These are phyloP conservation scores for Venturia effusa DNA, from an alignment of 2,329 filamentous ascomycete species.

Conservation along the genomic window DNA sequence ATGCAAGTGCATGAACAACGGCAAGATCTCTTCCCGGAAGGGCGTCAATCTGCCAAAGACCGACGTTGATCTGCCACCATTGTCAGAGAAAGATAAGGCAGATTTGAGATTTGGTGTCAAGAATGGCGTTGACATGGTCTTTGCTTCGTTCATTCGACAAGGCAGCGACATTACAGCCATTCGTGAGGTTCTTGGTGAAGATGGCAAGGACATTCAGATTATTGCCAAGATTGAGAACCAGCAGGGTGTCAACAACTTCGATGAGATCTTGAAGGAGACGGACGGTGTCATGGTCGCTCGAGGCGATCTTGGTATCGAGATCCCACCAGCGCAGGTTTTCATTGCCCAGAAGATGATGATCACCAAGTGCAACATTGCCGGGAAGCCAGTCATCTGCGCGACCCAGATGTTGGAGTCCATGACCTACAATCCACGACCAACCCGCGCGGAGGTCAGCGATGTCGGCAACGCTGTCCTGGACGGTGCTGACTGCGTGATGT, in stretches of 20 bases:
- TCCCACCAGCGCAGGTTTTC: slow-evolving; percentile 96
- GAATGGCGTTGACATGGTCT: slow-evolving; percentile 98
- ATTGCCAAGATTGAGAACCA: slow-evolving; percentile 99
- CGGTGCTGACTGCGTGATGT: slow-evolving; percentile 98
- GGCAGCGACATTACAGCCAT: slow-evolving; percentile 90
- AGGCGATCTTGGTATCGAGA: slow-evolving; percentile 97
- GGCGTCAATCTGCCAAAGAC: slow-evolving; percentile 98
- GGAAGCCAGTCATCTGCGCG: slow-evolving; percentile 97
- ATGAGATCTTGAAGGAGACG: slow-evolving; percentile 88
- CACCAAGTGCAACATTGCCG: slow-evolving; percentile 98
- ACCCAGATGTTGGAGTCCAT: slow-evolving; percentile 99
- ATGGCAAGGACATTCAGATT: slow-evolving; percentile 95
- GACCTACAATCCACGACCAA: slow-evolving; percentile 99
- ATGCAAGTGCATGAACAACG: slow-evolving; percentile 87
- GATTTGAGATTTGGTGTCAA: slow-evolving; percentile 94
- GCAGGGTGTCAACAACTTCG: slow-evolving; percentile 99
- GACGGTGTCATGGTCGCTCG: slow-evolving; percentile 99
- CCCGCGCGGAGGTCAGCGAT: slow-evolving; percentile 95
- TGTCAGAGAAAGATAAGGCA: slow-evolving; percentile 95
- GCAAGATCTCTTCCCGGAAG: slow-evolving; percentile 97
- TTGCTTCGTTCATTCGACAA: slow-evolving; percentile 94
- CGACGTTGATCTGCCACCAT: slow-evolving; percentile 91
- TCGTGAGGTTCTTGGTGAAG: slow-evolving; percentile 78
- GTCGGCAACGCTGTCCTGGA: slow-evolving; percentile 97
- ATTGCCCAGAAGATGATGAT: slow-evolving; percentile 99